Conservation (phyloP, 441 rosid species). For the Capsella rubella region DNA sequence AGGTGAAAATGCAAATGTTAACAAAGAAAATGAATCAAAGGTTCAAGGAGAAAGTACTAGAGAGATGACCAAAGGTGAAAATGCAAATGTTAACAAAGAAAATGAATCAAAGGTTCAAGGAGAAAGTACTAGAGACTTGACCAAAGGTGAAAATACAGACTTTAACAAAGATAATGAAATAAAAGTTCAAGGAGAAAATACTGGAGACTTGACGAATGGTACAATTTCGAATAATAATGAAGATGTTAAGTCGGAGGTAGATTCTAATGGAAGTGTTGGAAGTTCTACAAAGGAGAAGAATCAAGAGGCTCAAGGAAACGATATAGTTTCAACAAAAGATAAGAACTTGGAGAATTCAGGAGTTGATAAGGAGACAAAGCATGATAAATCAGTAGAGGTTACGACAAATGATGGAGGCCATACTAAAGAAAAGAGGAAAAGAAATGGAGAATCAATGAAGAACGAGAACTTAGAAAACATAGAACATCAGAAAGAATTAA, state of each 20-base stretch:
- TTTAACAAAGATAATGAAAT: background rate
- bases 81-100: background rate
- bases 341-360: conserved; percentile 11
- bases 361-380: background rate
- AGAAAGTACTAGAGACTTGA: background rate
- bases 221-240: background rate
- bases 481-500: background rate
- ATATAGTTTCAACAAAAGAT: background rate
- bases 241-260: background rate
- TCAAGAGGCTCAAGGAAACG: conserved; percentile 9
- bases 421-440: background rate
- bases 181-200: conserved; percentile 11
- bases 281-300: background rate
- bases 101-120: conserved; percentile 5
- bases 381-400: background rate
- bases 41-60: conserved; percentile 10
- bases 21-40: background rate
- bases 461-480: background rate
- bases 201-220: background rate
- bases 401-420: conserved; percentile 3
- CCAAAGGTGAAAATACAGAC: background rate
- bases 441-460: background rate
- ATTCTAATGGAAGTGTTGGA: background rate
- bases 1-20: conserved; percentile 5
- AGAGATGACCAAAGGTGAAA: background rate